A percentile compares a stretch with the other conserved stretches of the same genome.
Conservation (phyloP, 2,329 filamentous ascomycete genomes). For the Colletotrichum liaoningense region DNA sequence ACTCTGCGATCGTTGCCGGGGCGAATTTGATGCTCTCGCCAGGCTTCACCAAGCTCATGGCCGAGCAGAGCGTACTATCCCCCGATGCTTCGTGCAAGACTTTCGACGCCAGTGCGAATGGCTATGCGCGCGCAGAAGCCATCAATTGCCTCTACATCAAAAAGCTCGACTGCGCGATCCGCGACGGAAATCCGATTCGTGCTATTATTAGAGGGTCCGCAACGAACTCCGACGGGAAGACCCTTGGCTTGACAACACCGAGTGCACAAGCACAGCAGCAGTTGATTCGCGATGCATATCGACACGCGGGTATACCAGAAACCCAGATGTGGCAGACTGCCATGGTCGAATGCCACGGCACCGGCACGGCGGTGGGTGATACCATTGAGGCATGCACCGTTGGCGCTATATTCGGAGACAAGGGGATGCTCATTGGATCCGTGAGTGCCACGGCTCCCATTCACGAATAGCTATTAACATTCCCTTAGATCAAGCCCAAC, state of each 20-base stretch:
- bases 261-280: constrained; percentile 41
- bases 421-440: constrained; percentile 43
- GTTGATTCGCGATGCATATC: constrained; percentile 43
- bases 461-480: not conserved
- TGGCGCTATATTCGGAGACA: constrained; percentile 42
- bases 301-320: constrained; percentile 23
- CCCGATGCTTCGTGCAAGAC: constrained; percentile 41
- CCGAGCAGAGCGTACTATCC: constrained; percentile 37
- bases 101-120: constrained; percentile 54
- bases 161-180: constrained; percentile 50
- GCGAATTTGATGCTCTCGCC: constrained; percentile 43
- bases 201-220: constrained; percentile 43
- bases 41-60: not conserved
- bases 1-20: constrained; percentile 40
- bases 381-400: constrained; percentile 52
- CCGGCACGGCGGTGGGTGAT: constrained; percentile 53
- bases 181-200: constrained; percentile 49
- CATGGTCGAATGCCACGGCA: constrained; percentile 53
- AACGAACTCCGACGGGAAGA: constrained; percentile 49
- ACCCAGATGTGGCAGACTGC: constrained; percentile 42
- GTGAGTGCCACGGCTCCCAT: not conserved
- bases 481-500: constrained; percentile 51
- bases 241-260: constrained; percentile 50
- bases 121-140: constrained; percentile 55
- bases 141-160: constrained; percentile 52